Conservation (phyloP, 371 early-diverging fungal genomes). For the Rhizopus delemar region DNA sequence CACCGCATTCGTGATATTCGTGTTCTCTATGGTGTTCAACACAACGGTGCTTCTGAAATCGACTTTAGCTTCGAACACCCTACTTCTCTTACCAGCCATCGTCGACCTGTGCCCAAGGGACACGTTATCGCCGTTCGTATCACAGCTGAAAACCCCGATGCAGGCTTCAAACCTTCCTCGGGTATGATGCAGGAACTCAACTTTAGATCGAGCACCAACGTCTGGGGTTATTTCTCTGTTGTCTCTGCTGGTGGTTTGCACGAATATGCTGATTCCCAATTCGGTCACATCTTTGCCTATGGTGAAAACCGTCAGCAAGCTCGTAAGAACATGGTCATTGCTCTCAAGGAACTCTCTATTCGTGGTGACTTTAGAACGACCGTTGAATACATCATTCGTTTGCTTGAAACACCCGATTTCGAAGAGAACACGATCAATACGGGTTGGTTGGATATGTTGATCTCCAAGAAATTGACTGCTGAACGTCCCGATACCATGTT, state of each 20-base stretch:
- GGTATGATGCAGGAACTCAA: conserved; percentile 96
- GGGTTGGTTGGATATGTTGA: conserved; percentile 94
- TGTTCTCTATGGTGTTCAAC: conserved; percentile 87
- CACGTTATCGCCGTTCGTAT: conserved; percentile 98
- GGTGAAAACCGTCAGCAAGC: conserved; percentile 93
- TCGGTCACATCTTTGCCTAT: conserved; percentile 98
- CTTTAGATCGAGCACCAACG: conserved; percentile 91
- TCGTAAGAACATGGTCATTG: conserved; percentile 95
- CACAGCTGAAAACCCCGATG: conserved; percentile 99
- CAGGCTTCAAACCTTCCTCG: conserved; percentile 96
- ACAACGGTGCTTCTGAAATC: conserved; percentile 81
- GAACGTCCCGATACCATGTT: conserved; percentile 90
- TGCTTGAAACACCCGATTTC: conserved; percentile 91
- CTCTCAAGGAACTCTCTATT: conserved; percentile 96
- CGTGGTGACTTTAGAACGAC: conserved; percentile 98
- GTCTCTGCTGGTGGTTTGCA: conserved; percentile 93
- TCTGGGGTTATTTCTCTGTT: conserved; percentile 99
- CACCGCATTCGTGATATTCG: conserved; percentile 94
- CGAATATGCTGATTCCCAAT: conserved; percentile 99
- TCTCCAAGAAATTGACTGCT: conserved; percentile 85
- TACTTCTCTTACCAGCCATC: conserved; percentile 74
- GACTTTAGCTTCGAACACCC: conserved; percentile 90
- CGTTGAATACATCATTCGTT: conserved; percentile 93
- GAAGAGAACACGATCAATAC: conserved; percentile 91
- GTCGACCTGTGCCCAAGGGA: conserved; percentile 92